phyloP scores from a whole-genome alignment of 441 rosid species.

The Oxalis stricta region DNA sequence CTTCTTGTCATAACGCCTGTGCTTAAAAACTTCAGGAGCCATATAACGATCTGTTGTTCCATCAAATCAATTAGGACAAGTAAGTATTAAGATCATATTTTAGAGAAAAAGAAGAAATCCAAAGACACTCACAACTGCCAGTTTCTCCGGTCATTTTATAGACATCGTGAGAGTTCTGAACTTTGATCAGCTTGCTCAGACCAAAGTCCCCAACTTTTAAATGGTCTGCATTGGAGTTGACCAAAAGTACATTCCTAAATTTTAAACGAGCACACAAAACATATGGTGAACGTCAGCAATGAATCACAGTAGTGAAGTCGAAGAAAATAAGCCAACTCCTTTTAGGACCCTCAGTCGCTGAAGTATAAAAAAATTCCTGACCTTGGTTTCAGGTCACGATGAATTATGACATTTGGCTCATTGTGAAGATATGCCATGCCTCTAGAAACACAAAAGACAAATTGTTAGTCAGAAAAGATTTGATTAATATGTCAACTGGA shows the following conservation, averaged over 20 bases:
- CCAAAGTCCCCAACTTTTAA: conserved; percentile 99
- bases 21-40: conserved; percentile 99
- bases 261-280: conserved; percentile 7
- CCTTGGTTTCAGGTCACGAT: conserved; percentile 95
- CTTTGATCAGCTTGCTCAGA: conserved; percentile 92
- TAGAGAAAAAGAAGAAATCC: not conserved
- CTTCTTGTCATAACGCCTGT: conserved; percentile 91
- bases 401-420: conserved; percentile 93
- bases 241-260: conserved; percentile 89
- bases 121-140: conserved; percentile 80
- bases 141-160: conserved; percentile 99
- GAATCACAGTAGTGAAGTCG: conserved; percentile 4
- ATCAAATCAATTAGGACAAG: conserved; percentile 6
- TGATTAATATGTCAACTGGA: no score
- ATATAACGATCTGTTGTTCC: conserved; percentile 77
- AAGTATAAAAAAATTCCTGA: conserved; percentile 15
- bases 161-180: conserved; percentile 91
- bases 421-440: conserved; percentile 98
- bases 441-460: conserved; percentile 29
- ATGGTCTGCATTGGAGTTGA: conserved; percentile 89
- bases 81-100: conserved; percentile 9
- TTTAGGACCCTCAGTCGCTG: no score
- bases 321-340: not conserved
- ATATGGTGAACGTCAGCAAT: not conserved
- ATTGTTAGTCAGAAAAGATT: not conserved